Percentiles rank a stretch among this genome's conserved stretches.
Conservation (phyloP, 805 yeast species). For the Torulaspora maleeae region DNA sequence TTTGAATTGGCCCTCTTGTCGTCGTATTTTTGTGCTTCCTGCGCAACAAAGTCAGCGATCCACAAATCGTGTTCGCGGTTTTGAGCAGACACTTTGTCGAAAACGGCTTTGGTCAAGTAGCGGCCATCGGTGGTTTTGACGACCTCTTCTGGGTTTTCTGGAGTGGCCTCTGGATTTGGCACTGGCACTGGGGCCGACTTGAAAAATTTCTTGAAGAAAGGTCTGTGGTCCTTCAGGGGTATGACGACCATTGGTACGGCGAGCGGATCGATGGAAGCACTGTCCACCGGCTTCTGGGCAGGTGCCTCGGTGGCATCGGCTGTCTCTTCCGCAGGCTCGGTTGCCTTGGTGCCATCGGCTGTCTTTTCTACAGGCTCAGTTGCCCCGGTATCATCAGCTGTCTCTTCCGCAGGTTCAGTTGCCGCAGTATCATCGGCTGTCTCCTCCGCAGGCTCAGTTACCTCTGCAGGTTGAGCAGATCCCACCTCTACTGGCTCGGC, state of each 20-base stretch:
- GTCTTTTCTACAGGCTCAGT: too few relatives aligned
- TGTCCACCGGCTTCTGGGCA: too few relatives aligned
- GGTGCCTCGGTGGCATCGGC: not conserved
- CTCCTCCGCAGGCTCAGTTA: not conserved
- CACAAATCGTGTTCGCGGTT: constrained; percentile 20
- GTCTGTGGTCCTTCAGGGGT: constrained; percentile 7
- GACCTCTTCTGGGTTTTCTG: constrained; percentile 30
- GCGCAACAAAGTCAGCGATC: constrained; percentile 15
- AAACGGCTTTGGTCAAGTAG: constrained; percentile 28
- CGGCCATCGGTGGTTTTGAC: constrained; percentile 27
- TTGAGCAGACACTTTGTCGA: constrained; percentile 28
- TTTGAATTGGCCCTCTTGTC: constrained; percentile 22
- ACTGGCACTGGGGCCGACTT: constrained; percentile 4
- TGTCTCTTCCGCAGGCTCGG: not conserved
- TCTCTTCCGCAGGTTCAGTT: not conserved
- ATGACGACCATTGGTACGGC: constrained; percentile 21
- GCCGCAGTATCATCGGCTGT: too few relatives aligned
- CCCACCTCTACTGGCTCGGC: not conserved
- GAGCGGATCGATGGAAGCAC: constrained; percentile 7
- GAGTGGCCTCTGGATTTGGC: constrained; percentile 27
- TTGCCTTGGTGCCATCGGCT: too few relatives aligned
- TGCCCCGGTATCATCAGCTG: too few relatives aligned
- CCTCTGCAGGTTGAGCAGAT: constrained; percentile 1
- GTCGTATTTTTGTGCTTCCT: constrained; percentile 18
- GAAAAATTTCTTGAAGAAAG: constrained; percentile 5